phyloP scores from a whole-genome alignment of 345 rosid species.

The Boechera stricta region DNA sequence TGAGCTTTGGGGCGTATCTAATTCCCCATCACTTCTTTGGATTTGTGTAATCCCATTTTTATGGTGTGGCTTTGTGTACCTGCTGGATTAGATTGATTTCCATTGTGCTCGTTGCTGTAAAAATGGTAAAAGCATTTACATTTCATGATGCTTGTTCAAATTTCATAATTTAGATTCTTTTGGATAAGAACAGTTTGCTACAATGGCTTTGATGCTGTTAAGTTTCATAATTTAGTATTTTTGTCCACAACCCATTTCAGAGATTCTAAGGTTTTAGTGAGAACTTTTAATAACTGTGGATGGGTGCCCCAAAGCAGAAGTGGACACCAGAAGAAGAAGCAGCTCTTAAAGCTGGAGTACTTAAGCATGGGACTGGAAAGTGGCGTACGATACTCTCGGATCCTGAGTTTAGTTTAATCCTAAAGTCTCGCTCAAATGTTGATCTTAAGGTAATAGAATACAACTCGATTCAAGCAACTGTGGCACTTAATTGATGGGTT shows the following conservation, averaged over 20 bases:
- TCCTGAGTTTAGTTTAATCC: conserved; percentile 73
- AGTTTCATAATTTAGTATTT: not conserved
- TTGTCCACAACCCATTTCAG: not conserved
- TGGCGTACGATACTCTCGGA: conserved; percentile 98
- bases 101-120: conserved; percentile 14
- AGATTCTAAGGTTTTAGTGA: conserved; percentile 33
- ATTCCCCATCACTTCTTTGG: not conserved
- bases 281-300: conserved; percentile 41
- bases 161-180: not conserved
- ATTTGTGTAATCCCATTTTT: conserved; percentile 8
- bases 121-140: conserved; percentile 3
- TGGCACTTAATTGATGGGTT: not conserved
- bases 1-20: conserved; percentile 10
- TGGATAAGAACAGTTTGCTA: conserved; percentile 2
- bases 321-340: conserved; percentile 99
- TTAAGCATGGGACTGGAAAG: conserved; percentile 93
- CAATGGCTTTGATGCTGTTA: not conserved
- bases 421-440: conserved; percentile 90
- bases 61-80: conserved; percentile 20
- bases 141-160: conserved; percentile 7
- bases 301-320: conserved; percentile 99
- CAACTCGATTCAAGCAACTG: not conserved
- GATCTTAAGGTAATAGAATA: conserved; percentile 78
- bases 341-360: conserved; percentile 94
- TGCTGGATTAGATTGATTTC: conserved; percentile 4